phyloP scores from a whole-genome alignment of 2,329 filamentous ascomycete genomes.

The Claviceps sp. region DNA sequence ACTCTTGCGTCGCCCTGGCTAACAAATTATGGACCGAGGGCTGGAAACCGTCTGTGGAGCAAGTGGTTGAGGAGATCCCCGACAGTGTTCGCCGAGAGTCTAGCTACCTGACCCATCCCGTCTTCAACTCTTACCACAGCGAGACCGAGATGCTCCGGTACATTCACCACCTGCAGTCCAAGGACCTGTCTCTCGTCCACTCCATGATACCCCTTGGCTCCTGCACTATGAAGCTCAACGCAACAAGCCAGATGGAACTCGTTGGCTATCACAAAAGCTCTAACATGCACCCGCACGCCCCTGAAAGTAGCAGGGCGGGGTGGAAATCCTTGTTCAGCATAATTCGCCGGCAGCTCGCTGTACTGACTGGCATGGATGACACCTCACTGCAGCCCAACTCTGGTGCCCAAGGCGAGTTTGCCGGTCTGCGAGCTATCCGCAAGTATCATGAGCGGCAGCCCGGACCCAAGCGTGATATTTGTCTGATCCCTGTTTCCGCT shows the following conservation, averaged over 20 bases:
- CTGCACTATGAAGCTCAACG: constrained; percentile 97
- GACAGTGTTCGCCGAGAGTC: constrained; percentile 55
- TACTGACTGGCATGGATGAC: constrained; percentile 82
- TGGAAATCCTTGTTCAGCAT: constrained; percentile 58
- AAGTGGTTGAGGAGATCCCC: constrained; percentile 33
- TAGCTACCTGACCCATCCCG: constrained; percentile 70
- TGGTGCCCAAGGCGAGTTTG: constrained; percentile 88
- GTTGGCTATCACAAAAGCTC: constrained; percentile 66
- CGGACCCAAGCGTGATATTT: constrained; percentile 69
- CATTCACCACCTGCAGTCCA: constrained; percentile 84
- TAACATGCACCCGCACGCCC: constrained; percentile 70
- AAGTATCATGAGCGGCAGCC: constrained; percentile 63
- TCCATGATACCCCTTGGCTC: constrained; percentile 97
- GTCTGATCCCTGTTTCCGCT: constrained; percentile 86
- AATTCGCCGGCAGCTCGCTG: constrained; percentile 61
- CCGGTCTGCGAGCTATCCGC: constrained; percentile 76
- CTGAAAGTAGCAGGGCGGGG: constrained; percentile 47
- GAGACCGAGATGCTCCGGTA: constrained; percentile 91
- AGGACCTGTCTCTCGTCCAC: constrained; percentile 85
- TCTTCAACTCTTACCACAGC: constrained; percentile 91
- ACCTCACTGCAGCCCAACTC: constrained; percentile 91
- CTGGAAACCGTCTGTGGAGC: constrained; percentile 20
- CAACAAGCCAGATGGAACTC: constrained; percentile 83
- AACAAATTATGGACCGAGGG: constrained; percentile 28
- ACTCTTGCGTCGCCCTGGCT: constrained; percentile 15